These are phyloP conservation scores for Penicillium sclerotiorum DNA, from an alignment of 2,329 filamentous ascomycete species.

Conservation along the genomic window DNA sequence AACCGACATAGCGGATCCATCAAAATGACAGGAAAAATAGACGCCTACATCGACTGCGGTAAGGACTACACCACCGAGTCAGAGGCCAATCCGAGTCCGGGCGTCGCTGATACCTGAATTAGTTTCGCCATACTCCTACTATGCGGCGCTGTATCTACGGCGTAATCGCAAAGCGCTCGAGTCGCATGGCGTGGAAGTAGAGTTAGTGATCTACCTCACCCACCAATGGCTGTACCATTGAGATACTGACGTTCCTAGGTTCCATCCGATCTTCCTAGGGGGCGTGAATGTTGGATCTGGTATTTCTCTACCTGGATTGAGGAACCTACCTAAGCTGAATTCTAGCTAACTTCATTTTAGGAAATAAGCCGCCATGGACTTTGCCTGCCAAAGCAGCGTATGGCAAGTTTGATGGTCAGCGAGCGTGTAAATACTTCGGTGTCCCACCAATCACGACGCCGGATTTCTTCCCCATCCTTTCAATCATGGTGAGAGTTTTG, in stretches of 20 bases:
- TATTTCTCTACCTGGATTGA: conserved; percentile 33
- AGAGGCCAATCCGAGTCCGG: not conserved
- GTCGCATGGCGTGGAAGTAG: conserved; percentile 63
- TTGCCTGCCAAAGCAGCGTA: conserved; percentile 69
- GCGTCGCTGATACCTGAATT: conserved; percentile 1
- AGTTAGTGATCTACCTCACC: conserved; percentile 54
- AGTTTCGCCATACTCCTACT: conserved; percentile 66
- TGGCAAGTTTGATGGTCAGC: conserved; percentile 51
- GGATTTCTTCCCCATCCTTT: conserved; percentile 58
- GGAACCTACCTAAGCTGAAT: not conserved
- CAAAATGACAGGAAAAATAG: conserved; percentile 25
- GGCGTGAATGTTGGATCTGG: conserved; percentile 65
- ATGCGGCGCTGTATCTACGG: conserved; percentile 60
- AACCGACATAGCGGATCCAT: not conserved
- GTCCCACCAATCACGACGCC: conserved; percentile 38
- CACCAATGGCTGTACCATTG: not conserved
- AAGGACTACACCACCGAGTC: conserved; percentile 1
- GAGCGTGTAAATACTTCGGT: conserved; percentile 57
- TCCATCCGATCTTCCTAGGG: conserved; percentile 72
- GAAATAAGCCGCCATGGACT: conserved; percentile 75
- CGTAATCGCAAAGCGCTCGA: conserved; percentile 58
- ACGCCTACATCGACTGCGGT: conserved; percentile 28
- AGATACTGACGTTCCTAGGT: conserved; percentile 47
- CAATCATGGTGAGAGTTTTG: conserved; percentile 50
- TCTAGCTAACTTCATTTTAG: conserved; percentile 30